Base-by-base conservation (phyloP, 257 asterid species). In the Voacanga thouarsii region DNA sequence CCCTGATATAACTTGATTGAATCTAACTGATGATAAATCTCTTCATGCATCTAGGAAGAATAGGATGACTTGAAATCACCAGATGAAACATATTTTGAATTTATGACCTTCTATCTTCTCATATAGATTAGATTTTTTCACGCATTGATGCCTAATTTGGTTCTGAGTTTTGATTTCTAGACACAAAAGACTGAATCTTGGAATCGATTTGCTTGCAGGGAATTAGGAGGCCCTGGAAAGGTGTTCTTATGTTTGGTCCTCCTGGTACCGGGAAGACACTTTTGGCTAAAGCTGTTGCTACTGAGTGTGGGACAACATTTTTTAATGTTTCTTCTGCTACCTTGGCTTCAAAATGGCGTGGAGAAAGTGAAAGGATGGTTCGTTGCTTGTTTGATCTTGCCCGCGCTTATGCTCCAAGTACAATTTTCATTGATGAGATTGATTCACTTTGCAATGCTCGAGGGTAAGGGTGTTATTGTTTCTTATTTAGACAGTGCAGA, bases 251-350 rank as follows among this genome's bases (percentile, higher is more conserved):
- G 99, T 96, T 96, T 89, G 99, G 99, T 67, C 98, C 99, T 66
- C 99, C 98, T 61, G 99, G 99, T 83, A 96, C 99, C 39, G 99
- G 99, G 74, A 93, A 96, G 88, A 96, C 99, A 49, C 99, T 96
- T 79, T 92, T 96, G 77, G 99, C 99, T 55, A 96, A 96, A 90
- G 99, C 99, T 56, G 98, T 93, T 59, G 99, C 99, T 71, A 96
- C 99, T 10, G 99, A 96, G 88, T 96, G 99, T 49, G 99, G 99
- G 77, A 96, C 99, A 7, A 93, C 99, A 19, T 96, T 96, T 84
- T 96, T 96, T 82, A 96, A 96, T 69, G 98, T 96, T 84, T 96
- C 99, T 83, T 96, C 99, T 78, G 98, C 99, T 47, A 96, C 99
- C 24, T 81, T 96, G 92, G 99, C 99, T 81, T 96, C 99, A 68